These are phyloP conservation scores for Boeremia exigua DNA, from an alignment of 2,329 filamentous ascomycete genomes.

Conservation along the genomic window DNA sequence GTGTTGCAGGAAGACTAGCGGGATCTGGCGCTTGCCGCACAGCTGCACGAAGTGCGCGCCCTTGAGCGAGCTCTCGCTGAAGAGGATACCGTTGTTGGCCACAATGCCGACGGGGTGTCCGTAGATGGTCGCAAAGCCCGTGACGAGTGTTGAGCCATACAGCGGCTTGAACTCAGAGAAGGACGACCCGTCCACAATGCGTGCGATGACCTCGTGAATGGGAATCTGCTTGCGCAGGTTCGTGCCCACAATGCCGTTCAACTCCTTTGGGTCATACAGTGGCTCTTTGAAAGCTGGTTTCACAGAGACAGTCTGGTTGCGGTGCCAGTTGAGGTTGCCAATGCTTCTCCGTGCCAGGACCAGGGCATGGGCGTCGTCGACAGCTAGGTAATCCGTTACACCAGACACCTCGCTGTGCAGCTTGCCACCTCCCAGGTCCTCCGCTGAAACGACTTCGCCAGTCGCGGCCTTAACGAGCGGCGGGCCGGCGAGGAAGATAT, in stretches of 20 bases:
- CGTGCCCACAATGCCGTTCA: slow-evolving; percentile 86
- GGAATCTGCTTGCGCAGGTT: slow-evolving; percentile 87
- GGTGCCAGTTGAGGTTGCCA: slow-evolving; percentile 87
- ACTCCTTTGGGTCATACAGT: slow-evolving; percentile 77
- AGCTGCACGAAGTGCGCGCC: slow-evolving; percentile 97
- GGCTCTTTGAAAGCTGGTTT: slow-evolving; percentile 69
- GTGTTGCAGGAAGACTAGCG: slow-evolving; percentile 93
- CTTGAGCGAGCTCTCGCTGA: slow-evolving; percentile 87
- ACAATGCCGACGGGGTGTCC: slow-evolving; percentile 91
- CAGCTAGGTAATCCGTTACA: slow-evolving; percentile 93
- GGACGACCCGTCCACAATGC: slow-evolving; percentile 87
- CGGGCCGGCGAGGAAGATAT: slow-evolving; percentile 94
- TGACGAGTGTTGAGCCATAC: slow-evolving; percentile 88
- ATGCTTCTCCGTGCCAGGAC: slow-evolving; percentile 84
- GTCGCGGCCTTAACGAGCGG: slow-evolving; percentile 96
- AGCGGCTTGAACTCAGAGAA: slow-evolving; percentile 95
- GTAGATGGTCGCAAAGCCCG: slow-evolving; percentile 86
- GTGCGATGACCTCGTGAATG: slow-evolving; percentile 88
- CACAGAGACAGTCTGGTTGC: slow-evolving; percentile 42
- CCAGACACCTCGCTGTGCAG: slow-evolving; percentile 91
- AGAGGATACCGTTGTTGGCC: slow-evolving; percentile 94
- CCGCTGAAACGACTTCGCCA: slow-evolving; percentile 86
- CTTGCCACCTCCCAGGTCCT: slow-evolving; percentile 87
- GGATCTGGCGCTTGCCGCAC: slow-evolving; percentile 86
- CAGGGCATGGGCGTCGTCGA: slow-evolving; percentile 91